A percentile compares a stretch with the other conserved stretches of the same genome.
phyloP scores from a whole-genome alignment of 2,329 filamentous ascomycete species.

The Rutstroemia sp. region DNA sequence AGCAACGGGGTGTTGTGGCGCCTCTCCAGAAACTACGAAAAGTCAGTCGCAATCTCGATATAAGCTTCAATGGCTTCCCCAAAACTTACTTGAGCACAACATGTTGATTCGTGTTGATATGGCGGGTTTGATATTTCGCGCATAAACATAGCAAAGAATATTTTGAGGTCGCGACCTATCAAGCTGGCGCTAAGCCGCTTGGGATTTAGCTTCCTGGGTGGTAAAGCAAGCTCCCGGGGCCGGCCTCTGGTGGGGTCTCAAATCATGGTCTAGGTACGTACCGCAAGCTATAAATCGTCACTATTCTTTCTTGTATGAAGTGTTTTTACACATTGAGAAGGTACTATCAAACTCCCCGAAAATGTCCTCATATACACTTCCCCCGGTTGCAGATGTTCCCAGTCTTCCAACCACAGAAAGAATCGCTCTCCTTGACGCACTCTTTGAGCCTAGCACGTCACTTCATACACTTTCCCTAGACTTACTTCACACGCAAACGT shows the following conservation, averaged over 20 bases:
- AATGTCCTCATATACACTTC: slow-evolving; percentile 39
- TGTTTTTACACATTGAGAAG: background rate
- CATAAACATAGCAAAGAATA: slow-evolving; percentile 12
- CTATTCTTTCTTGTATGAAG: background rate
- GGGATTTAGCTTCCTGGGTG: background rate
- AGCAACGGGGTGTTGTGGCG: slow-evolving; percentile 87
- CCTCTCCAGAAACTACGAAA: slow-evolving; percentile 80
- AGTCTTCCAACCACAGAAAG: slow-evolving; percentile 48
- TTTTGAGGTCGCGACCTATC: slow-evolving; percentile 10
- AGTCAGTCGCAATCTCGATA: slow-evolving; percentile 21
- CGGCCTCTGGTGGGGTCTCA: slow-evolving; percentile 2
- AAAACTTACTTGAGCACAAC: slow-evolving; percentile 56
- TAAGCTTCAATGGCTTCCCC: background rate
- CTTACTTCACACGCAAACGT: slow-evolving; percentile 51
- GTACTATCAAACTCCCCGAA: background rate
- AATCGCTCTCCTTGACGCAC: slow-evolving; percentile 58
- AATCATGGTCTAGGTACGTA: background rate
- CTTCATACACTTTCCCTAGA: slow-evolving; percentile 68
- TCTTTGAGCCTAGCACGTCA: slow-evolving; percentile 76
- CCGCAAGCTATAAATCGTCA: too few species aligned
- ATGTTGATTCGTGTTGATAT: slow-evolving; percentile 38
- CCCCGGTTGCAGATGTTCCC: slow-evolving; percentile 48
- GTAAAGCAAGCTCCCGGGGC: background rate
- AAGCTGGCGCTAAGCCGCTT: background rate
- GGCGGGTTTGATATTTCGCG: slow-evolving; percentile 18